Evolutionary conservation across 1,284 basidiomycete genomes (phyloP).

Genomic region (Tilletia setariae): DNA sequence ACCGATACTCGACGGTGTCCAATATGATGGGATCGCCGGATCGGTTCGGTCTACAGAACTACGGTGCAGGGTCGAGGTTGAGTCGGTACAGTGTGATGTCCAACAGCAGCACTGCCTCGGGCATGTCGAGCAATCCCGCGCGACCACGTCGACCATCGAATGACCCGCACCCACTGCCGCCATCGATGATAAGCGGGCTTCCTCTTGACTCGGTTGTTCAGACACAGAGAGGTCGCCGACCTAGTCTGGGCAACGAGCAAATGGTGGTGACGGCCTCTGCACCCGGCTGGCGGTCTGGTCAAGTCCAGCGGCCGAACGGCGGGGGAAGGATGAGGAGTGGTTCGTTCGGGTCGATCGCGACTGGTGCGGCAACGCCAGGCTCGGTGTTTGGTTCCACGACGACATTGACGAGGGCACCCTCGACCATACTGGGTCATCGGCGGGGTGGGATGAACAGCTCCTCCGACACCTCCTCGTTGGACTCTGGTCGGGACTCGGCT

Average conservation of each 20-base stretch:
- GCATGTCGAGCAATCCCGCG: neutral
- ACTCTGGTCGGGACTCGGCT: neutral
- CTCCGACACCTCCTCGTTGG: neutral
- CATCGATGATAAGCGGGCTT: neutral
- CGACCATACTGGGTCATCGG: neutral
- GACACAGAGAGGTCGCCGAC: neutral
- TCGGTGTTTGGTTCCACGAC: neutral
- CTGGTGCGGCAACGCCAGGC: neutral
- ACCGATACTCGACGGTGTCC: neutral
- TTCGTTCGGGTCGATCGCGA: neutral
- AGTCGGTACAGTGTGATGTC: slow-evolving; percentile 3
- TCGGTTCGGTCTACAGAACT: neutral
- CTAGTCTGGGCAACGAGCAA: slow-evolving; percentile 8
- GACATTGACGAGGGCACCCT: too few species aligned
- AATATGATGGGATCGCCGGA: neutral
- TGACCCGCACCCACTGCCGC: slow-evolving; percentile 10
- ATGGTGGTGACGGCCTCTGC: neutral
- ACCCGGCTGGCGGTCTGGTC: neutral
- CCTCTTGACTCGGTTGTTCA: neutral
- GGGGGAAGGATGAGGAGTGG: neutral
- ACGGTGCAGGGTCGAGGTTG: neutral
- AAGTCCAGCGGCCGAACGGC: neutral
- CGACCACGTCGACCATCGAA: neutral
- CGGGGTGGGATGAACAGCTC: neutral
- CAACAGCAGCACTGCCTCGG: neutral